phyloP scores from a whole-genome alignment of 2,329 filamentous ascomycete species.

The Monosporascus sp. region DNA sequence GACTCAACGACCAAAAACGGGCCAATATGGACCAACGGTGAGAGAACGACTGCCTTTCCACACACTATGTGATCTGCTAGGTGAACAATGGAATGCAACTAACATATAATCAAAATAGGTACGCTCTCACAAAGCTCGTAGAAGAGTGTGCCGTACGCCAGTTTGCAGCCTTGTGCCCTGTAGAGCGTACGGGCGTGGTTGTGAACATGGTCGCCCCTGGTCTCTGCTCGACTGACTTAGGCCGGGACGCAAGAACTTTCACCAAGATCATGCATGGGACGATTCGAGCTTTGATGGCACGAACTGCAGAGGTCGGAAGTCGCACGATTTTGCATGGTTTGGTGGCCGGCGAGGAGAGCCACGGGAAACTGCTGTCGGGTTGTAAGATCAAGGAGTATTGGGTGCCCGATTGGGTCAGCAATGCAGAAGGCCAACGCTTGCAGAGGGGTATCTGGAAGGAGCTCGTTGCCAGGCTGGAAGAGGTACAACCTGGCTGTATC shows the following conservation, averaged over 20 bases:
- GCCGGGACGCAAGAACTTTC: background rate
- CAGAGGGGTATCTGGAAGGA: constrained; percentile 3
- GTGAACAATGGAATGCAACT: no score
- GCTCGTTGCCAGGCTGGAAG: constrained; percentile 3
- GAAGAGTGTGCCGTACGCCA: constrained; percentile 1
- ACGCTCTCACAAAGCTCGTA: constrained; percentile 6
- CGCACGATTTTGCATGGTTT: constrained; percentile 5
- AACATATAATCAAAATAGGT: background rate
- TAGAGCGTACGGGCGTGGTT: constrained; percentile 6
- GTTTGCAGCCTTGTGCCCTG: constrained; percentile 2
- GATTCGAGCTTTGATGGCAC: background rate
- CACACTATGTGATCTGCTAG: no score
- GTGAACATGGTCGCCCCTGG: constrained; percentile 6
- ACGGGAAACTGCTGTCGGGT: constrained; percentile 6
- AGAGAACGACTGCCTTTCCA: no score
- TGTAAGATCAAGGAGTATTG: constrained; percentile 14
- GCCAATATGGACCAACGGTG: no score
- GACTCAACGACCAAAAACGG: constrained; percentile 2
- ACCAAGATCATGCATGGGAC: no score
- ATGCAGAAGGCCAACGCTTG: constrained; percentile 3
- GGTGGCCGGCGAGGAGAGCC: constrained; percentile 5
- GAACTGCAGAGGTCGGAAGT: constrained; percentile 5
- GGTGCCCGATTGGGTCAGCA: constrained; percentile 12
- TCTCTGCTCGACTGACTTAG: constrained; percentile 8
- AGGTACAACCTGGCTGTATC: constrained; percentile 6